Base-by-base conservation (phyloP, 192 early-diverging fungal genomes). In the Backusella tuberculispora region DNA sequence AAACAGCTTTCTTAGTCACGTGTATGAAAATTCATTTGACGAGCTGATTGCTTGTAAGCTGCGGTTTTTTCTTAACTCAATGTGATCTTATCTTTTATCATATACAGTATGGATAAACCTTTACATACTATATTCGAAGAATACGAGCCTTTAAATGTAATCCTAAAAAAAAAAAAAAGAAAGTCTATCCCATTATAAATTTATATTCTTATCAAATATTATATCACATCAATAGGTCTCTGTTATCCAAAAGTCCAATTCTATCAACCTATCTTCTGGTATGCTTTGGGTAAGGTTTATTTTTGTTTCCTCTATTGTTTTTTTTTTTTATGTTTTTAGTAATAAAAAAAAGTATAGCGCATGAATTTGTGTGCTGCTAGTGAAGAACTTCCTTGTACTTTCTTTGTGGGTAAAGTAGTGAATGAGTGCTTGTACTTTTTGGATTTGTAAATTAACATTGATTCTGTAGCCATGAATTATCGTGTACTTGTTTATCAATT, bases 341-440 rank as follows among this genome's bases (percentile, higher is more conserved):
- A n/a, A n/a, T n/a, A n/a, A 19, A 5, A 2, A 5, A 19, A 50
- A 50, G 15, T 7, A 21, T n/a, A 86, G 85, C 72, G 79, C 64
- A 77, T 86, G 85, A 84, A 86, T 43, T 37, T 86, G 19, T 74
- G 82, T 26, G 83, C 75, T 17, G 75, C 78, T 0, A 86, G 85
- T 63, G 65, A 76, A 24, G 71, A 76, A 0, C 67, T 81, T 41
- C 79, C 85, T 15, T 74, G 77, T 46, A 74, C 75, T 2, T 73
- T 80, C 5, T 86, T 74, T 73, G 41, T 84, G 46, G 85, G 85
- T 86, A 79, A 19, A 71, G 50, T 37, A 1, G 15, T 21, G 24
- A 42, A 1, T 56, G n/a, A 63, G 14, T 37, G 41, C 5, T 3
- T 26, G 8, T 24, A 26, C 0, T 34, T 12, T 13, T 48, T 38